A percentile compares a stretch with the other conserved stretches of the same genome.
Conservation (phyloP, 352 stramenopile genomes). For the Aphanomyces cochlioides region DNA sequence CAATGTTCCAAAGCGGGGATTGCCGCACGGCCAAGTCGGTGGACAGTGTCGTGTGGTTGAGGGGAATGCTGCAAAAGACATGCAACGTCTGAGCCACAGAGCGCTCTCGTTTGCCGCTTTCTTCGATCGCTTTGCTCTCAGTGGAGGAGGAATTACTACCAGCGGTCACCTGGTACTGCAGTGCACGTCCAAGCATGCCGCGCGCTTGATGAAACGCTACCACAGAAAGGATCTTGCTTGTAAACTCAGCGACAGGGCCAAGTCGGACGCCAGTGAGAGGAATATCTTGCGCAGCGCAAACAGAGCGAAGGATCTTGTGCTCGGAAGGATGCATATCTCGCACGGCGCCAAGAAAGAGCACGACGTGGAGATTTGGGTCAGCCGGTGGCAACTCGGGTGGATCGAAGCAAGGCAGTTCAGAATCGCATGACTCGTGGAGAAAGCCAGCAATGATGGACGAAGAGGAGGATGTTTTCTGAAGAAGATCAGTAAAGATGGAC, state of each 20-base stretch:
- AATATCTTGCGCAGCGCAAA: constrained; percentile 13
- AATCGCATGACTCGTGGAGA: constrained; percentile 23
- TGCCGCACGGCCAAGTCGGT: background rate
- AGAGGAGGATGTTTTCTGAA: background rate
- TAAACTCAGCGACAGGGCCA: constrained; percentile 17
- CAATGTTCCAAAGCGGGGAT: constrained; percentile 7
- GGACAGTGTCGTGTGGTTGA: background rate
- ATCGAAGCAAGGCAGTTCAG: constrained; percentile 19
- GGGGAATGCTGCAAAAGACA: constrained; percentile 1
- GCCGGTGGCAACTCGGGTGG: background rate
- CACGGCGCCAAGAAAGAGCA: constrained; percentile 26
- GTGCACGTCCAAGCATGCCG: constrained; percentile 8
- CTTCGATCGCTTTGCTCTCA: background rate
- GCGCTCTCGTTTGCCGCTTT: background rate
- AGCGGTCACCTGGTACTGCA: background rate
- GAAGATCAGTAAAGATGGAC: constrained; percentile 10
- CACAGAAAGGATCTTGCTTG: constrained; percentile 23
- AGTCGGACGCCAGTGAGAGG: constrained; percentile 14
- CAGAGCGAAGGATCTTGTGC: background rate
- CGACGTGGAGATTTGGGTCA: constrained; percentile 18
- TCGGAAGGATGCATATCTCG: constrained; percentile 20
- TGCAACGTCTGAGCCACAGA: background rate
- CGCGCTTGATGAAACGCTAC: constrained; percentile 16
- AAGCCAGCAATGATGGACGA: background rate
- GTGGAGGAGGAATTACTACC: background rate